Conservation (phyloP, 306 rosid species). For the Vigna nakashimae region DNA sequence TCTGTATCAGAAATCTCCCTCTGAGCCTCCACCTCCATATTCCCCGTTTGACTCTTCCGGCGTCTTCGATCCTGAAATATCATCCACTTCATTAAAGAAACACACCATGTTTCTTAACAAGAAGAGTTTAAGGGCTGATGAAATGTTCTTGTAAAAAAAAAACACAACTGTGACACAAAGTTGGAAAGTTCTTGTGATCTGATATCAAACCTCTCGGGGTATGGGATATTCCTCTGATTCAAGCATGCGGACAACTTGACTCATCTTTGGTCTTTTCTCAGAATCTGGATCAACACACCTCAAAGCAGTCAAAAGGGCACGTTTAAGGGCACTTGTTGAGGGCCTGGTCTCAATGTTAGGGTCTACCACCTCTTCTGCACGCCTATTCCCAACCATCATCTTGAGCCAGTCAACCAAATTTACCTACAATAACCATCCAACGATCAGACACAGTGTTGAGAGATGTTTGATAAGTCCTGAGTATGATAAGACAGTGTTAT, state of each 20-base stretch:
- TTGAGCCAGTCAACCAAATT: conserved; percentile 96
- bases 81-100: conserved; percentile 33
- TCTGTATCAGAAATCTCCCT: conserved; percentile 64
- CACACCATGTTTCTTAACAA: conserved; percentile 14
- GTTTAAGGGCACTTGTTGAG: conserved; percentile 85
- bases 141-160: neutral
- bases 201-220: conserved; percentile 75
- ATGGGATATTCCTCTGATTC: conserved; percentile 93
- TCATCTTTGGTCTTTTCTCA: conserved; percentile 88
- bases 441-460: neutral
- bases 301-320: conserved; percentile 88
- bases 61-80: conserved; percentile 73
- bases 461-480: neutral
- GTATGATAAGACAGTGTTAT: neutral
- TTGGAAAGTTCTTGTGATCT: conserved; percentile 15
- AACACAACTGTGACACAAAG: conserved; percentile 3
- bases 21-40: conserved; percentile 45
- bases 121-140: conserved; percentile 1
- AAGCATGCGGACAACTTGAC: conserved; percentile 96
- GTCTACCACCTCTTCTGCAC: conserved; percentile 89
- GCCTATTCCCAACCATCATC: conserved; percentile 93
- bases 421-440: conserved; percentile 65
- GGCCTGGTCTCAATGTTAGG: conserved; percentile 88
- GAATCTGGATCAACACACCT: conserved; percentile 94
- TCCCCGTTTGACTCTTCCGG: conserved; percentile 61